phyloP scores from a whole-genome alignment of 1,284 basidiomycete genomes.

The Porodaedalea pini region DNA sequence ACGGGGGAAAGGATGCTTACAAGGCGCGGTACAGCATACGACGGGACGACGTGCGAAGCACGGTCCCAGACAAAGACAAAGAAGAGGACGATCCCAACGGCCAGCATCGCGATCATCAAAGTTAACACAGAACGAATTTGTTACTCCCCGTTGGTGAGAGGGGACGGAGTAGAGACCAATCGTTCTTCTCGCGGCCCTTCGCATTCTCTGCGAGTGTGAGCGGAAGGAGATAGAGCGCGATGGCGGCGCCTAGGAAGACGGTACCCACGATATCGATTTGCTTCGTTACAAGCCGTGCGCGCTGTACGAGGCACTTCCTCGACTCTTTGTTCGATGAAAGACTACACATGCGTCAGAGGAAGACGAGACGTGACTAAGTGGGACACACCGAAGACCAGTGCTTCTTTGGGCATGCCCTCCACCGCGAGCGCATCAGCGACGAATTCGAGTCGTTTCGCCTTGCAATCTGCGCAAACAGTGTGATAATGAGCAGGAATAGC shows the following conservation, averaged over 20 bases:
- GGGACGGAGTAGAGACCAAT: slow-evolving; percentile 28
- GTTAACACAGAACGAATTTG: slow-evolving; percentile 31
- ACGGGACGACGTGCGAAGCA: slow-evolving; percentile 46
- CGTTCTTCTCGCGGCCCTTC: slow-evolving; percentile 41
- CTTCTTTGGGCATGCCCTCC: neutral
- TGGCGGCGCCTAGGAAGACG: slow-evolving; percentile 55
- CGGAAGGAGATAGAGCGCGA: slow-evolving; percentile 65
- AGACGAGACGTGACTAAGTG: neutral
- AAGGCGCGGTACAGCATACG: slow-evolving; percentile 26
- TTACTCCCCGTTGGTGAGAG: neutral
- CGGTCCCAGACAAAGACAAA: slow-evolving; percentile 43
- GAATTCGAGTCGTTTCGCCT: slow-evolving; percentile 52
- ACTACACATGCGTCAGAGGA: too few species aligned
- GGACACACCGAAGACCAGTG: neutral
- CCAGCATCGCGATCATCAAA: slow-evolving; percentile 54
- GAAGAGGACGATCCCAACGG: slow-evolving; percentile 46
- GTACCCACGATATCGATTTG: slow-evolving; percentile 67
- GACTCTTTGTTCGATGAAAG: neutral
- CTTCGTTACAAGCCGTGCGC: neutral
- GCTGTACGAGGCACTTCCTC: slow-evolving; percentile 22
- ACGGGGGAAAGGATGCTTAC: slow-evolving; percentile 66
- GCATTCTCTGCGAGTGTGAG: slow-evolving; percentile 53
- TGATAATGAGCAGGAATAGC: slow-evolving; percentile 56
- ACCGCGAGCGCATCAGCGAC: slow-evolving; percentile 26
- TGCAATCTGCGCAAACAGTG: slow-evolving; percentile 71